Base-by-base conservation (phyloP, 306 rosid species). In the Alnus rubra region DNA sequence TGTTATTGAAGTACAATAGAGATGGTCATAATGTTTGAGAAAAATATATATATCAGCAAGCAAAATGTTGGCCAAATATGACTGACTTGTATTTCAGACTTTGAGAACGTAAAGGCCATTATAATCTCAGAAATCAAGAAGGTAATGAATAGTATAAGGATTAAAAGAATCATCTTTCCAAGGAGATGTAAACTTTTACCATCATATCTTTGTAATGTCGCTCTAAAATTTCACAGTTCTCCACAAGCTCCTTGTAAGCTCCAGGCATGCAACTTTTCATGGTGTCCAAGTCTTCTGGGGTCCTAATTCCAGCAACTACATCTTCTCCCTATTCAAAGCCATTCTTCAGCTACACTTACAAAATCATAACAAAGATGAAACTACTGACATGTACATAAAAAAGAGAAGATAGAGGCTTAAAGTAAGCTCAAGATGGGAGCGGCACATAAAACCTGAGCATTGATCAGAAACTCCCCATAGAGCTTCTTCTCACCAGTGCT, bases 291-390 rank as follows among this genome's bases (percentile, higher is more conserved):
- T 91, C 98, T 77, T 93, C 90, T 16, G 99, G 99, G 56, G 99
- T 95, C 86, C 99, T 87, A 74, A 95, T 93, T 71, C 99, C 99
- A 0, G 99, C 98, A 86, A 95, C 99, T 12, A 95, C 99, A 80
- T 95, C 99, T 81, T 95, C 99, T 80, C 99, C 99, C 99, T 95
- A 81, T 84, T 52, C 50, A 79, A 23, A 76, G 33, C 76, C 67
- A 62, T 72, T 79, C 11, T 72, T 83, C 47, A 80, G 78, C n/a
- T 55, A 75, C 59, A 56, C 60, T 80, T 51, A 37, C 37, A 75
- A 72, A 63, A 55, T 79, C 76, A 62, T 18, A 12, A 56, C 15
- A 39, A 69, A 63, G 69, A 77, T 69, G 58, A 74, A 37, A 64
- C 45, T 76, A 63, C 39, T 73, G 50, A 50, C 44, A 37, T 52